Percentiles rank a stretch among this genome's conserved stretches.
Conservation (phyloP, 2,329 filamentous ascomycete species). For the Geoglossum cookeanum region DNA sequence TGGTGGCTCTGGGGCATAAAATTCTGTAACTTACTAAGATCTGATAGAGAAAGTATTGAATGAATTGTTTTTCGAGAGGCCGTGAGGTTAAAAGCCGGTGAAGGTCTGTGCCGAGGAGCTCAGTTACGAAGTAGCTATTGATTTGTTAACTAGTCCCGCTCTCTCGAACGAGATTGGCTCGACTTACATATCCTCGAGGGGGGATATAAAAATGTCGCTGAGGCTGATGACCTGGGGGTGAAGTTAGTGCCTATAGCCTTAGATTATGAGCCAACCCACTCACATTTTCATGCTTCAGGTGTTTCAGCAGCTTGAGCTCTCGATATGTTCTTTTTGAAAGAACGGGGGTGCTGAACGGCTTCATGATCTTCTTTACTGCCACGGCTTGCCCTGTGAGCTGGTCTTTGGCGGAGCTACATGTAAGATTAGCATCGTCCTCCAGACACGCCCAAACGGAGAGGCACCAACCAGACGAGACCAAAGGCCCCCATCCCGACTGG, state of each 20-base stretch:
- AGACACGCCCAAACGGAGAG: conserved; percentile 7
- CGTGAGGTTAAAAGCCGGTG: conserved; percentile 88
- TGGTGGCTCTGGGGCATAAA: neutral
- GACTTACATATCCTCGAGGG: conserved; percentile 91
- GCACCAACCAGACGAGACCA: conserved; percentile 70
- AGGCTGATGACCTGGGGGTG: conserved; percentile 68
- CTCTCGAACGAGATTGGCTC: conserved; percentile 2
- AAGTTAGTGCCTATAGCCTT: neutral
- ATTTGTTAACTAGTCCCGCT: conserved; percentile 10
- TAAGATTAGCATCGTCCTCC: conserved; percentile 1
- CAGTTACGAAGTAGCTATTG: conserved; percentile 85
- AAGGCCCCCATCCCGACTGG: conserved; percentile 99
- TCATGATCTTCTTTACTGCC: conserved; percentile 99
- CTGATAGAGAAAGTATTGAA: conserved; percentile 98
- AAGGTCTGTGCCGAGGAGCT: conserved; percentile 88
- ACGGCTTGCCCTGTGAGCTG: conserved; percentile 94
- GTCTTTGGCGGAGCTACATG: conserved; percentile 73
- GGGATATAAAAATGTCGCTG: conserved; percentile 98
- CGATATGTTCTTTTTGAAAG: conserved; percentile 94
- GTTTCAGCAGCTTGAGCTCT: conserved; percentile 92
- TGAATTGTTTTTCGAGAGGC: conserved; percentile 97
- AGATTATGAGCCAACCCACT: conserved; percentile 13
- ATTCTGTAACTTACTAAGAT: conserved; percentile 53
- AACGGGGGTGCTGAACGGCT: conserved; percentile 98
- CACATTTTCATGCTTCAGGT: conserved; percentile 92